These are phyloP conservation scores for Colletotrichum horii DNA, from an alignment of 2,329 filamentous ascomycete genomes.

Conservation along the genomic window DNA sequence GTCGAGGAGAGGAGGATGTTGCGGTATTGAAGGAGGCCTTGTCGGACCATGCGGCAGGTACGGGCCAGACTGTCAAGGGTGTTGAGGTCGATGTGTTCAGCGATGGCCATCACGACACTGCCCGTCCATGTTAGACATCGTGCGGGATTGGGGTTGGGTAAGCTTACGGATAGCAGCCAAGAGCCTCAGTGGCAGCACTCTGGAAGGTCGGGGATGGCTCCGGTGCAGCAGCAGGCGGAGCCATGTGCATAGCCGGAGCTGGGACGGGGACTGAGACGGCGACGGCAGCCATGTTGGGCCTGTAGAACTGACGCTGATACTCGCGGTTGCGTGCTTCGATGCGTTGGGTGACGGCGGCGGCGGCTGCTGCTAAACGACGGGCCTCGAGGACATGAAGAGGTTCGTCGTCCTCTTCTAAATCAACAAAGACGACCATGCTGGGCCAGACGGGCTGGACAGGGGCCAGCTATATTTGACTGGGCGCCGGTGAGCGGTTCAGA, in stretches of 20 bases:
- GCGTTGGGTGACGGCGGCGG: constrained; percentile 9
- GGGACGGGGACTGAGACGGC: not conserved
- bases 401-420: constrained; percentile 26
- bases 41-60: constrained; percentile 81
- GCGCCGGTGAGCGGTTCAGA: not conserved
- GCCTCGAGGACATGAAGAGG: constrained; percentile 15
- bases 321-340: constrained; percentile 2
- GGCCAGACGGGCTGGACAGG: not conserved
- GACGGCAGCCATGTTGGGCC: not conserved
- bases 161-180: constrained; percentile 42
- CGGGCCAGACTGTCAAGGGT: constrained; percentile 82
- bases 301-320: not conserved
- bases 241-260: not conserved
- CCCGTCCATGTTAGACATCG: not conserved
- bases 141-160: too few relatives aligned
- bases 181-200: constrained; percentile 32
- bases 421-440: constrained; percentile 27
- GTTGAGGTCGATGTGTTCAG: constrained; percentile 82
- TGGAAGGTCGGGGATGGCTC: constrained; percentile 17
- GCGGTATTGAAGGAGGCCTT: constrained; percentile 80
- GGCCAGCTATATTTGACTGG: not conserved
- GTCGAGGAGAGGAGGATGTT: constrained; percentile 75
- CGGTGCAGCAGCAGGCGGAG: not conserved
- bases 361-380: constrained; percentile 10
- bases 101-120: constrained; percentile 80